These are phyloP conservation scores for Ascochyta fabae DNA, from an alignment of 2,329 filamentous ascomycete species.

Conservation along the genomic window DNA sequence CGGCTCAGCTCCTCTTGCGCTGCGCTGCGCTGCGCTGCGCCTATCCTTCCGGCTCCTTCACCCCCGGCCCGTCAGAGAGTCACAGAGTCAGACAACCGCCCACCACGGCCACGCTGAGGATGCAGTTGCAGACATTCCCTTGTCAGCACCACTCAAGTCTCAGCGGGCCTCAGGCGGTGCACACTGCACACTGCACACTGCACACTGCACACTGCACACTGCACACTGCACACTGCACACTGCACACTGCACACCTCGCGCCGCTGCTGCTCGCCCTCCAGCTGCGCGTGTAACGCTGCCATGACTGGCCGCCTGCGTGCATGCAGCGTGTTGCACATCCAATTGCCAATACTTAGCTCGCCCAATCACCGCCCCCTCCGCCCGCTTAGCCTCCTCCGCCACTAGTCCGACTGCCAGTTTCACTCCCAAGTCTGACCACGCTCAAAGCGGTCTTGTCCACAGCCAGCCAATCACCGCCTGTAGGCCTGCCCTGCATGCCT, in stretches of 20 bases:
- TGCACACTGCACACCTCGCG: not conserved
- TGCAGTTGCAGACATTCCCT: not conserved
- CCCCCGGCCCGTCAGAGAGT: conserved; percentile 12
- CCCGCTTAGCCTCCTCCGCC: conserved; percentile 24
- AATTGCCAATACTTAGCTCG: conserved; percentile 38
- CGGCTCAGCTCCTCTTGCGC: conserved; percentile 10
- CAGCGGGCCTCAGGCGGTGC: not conserved
- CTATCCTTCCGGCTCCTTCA: not conserved
- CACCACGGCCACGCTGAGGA: not conserved
- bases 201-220: conserved; percentile 9
- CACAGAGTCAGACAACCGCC: not conserved
- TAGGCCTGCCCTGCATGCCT: conserved; percentile 11
- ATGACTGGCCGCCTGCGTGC: conserved; percentile 10
- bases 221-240: conserved; percentile 1
- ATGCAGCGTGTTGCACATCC: conserved; percentile 28
- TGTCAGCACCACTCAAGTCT: conserved; percentile 22
- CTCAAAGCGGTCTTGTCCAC: conserved; percentile 28
- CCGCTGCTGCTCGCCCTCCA: conserved; percentile 7
- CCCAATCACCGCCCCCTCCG: conserved; percentile 31
- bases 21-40: not conserved
- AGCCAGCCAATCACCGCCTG: conserved; percentile 12
- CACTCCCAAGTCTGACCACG: conserved; percentile 41
- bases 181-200: conserved; percentile 6
- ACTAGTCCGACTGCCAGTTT: conserved; percentile 35
- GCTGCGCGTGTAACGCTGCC: conserved; percentile 20